Percentiles rank a stretch among this genome's conserved stretches.
Conservation (phyloP, 495 filamentous ascomycete species). For the Jackrogersella multiformis region DNA sequence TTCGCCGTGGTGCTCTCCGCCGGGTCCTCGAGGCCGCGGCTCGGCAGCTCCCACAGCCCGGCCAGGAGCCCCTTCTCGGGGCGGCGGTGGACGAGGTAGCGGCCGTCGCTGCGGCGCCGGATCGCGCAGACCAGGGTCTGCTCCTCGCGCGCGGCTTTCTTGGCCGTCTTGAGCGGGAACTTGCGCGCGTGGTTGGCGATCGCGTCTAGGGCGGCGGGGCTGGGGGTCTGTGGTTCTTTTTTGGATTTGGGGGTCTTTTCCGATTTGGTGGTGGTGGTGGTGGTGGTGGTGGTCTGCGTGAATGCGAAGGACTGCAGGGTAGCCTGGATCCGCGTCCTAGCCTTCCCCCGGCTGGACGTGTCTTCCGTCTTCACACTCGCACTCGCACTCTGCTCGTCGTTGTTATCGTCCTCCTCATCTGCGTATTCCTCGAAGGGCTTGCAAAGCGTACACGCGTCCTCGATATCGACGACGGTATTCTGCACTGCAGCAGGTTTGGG, state of each 20-base stretch:
- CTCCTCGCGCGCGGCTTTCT: slow-evolving; percentile 56
- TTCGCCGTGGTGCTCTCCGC: slow-evolving; percentile 34
- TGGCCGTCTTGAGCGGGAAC: slow-evolving; percentile 52
- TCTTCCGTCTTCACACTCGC: slow-evolving; percentile 2
- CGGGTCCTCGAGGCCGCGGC: slow-evolving; percentile 41
- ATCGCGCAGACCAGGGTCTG: slow-evolving; percentile 57
- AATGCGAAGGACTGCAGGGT: slow-evolving; percentile 48
- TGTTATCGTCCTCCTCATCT: slow-evolving; percentile 21
- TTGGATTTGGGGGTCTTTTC: neutral
- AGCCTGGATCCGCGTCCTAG: slow-evolving; percentile 28
- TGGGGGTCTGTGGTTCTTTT: neutral
- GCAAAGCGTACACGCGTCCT: slow-evolving; percentile 54
- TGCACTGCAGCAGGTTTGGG: neutral
- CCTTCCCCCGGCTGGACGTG: slow-evolving; percentile 15
- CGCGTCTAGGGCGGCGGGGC: slow-evolving; percentile 33
- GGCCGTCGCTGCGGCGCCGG: slow-evolving; percentile 47
- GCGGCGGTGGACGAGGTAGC: slow-evolving; percentile 53
- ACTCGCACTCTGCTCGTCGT: too few relatives aligned
- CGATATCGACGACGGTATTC: slow-evolving; percentile 45
- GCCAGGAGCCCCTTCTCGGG: slow-evolving; percentile 57
- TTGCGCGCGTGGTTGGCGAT: slow-evolving; percentile 52
- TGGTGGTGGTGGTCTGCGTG: slow-evolving; percentile 5
- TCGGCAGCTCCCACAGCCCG: slow-evolving; percentile 59
- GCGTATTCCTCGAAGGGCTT: slow-evolving; percentile 45
- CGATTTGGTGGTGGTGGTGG: slow-evolving; percentile 1